Conservation (phyloP, 495 filamentous ascomycete species). For the Chaetomium tenue region DNA sequence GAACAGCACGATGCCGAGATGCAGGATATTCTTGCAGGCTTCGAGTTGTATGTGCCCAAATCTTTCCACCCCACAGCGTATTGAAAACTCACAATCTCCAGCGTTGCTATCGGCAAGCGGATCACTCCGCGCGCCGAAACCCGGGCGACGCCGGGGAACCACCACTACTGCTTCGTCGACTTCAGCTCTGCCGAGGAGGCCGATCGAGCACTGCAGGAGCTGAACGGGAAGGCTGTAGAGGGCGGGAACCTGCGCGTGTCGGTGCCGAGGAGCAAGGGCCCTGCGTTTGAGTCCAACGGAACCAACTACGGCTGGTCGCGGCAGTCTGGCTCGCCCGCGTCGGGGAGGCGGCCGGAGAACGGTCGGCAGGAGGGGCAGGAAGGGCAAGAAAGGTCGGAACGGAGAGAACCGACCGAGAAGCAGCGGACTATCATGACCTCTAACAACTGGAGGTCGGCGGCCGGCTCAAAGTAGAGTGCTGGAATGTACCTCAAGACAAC, state of each 20-base stretch:
- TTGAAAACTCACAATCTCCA: slow-evolving; percentile 12
- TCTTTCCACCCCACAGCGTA: not conserved
- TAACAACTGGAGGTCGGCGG: slow-evolving; percentile 27
- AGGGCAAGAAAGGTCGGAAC: slow-evolving; percentile 14
- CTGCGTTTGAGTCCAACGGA: slow-evolving; percentile 7
- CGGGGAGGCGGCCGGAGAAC: slow-evolving; percentile 8
- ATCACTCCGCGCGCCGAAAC: slow-evolving; percentile 57
- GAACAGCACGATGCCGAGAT: slow-evolving; percentile 54
- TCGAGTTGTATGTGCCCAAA: slow-evolving; percentile 41
- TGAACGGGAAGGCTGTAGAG: slow-evolving; percentile 32
- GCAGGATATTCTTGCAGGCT: slow-evolving; percentile 58
- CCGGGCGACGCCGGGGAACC: slow-evolving; percentile 52
- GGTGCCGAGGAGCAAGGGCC: slow-evolving; percentile 20
- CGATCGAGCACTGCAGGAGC: slow-evolving; percentile 39
- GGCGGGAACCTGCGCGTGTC: slow-evolving; percentile 28
- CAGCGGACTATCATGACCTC: slow-evolving; percentile 25
- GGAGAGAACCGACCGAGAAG: slow-evolving; percentile 20
- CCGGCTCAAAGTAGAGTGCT: not conserved
- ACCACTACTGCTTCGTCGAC: slow-evolving; percentile 70
- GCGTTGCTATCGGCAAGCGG: slow-evolving; percentile 62
- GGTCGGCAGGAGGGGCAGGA: slow-evolving; percentile 9
- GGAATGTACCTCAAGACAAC: not conserved
- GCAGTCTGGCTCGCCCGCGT: not conserved
- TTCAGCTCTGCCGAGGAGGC: slow-evolving; percentile 57
- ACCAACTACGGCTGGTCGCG: slow-evolving; percentile 1